Evolutionary conservation across 1,284 basidiomycete genomes (phyloP).

Genomic region (Sporisorium reilianum): DNA sequence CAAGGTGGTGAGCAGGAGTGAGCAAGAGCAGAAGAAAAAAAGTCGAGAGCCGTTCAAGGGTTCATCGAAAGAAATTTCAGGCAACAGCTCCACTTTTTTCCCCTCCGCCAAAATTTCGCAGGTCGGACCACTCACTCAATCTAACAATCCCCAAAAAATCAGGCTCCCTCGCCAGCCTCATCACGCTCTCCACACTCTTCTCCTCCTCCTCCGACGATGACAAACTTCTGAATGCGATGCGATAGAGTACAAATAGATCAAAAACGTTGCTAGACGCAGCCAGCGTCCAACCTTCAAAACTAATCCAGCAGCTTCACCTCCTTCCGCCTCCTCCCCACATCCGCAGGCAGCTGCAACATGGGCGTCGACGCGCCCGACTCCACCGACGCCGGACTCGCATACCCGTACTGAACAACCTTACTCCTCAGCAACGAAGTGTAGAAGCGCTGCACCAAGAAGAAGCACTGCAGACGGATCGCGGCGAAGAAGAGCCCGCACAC

Average conservation of each 20-base stretch:
- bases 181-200: not conserved
- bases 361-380: conserved; percentile 27
- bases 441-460: conserved; percentile 47
- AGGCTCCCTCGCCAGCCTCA: not conserved
- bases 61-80: conserved; percentile 6
- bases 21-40: not conserved
- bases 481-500: conserved; percentile 44
- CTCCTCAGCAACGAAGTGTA: conserved; percentile 27
- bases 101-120: not conserved
- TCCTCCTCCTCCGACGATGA: no score
- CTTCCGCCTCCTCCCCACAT: conserved; percentile 22
- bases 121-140: no score
- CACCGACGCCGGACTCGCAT: conserved; percentile 3
- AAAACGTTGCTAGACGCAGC: conserved; percentile 24
- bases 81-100: conserved; percentile 13
- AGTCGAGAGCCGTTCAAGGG: not conserved
- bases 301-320: conserved; percentile 39
- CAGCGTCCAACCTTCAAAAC: conserved; percentile 12
- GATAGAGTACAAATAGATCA: conserved; percentile 3
- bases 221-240: not conserved
- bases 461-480: conserved; percentile 47
- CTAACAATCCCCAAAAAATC: not conserved
- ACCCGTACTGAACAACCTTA: conserved; percentile 41
- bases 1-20: not conserved
- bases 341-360: conserved; percentile 14